A percentile compares a stretch with the other conserved stretches of the same genome.
Evolutionary conservation across 495 filamentous ascomycete species (phyloP).

Genomic region (Penicillium longicatenatum): DNA sequence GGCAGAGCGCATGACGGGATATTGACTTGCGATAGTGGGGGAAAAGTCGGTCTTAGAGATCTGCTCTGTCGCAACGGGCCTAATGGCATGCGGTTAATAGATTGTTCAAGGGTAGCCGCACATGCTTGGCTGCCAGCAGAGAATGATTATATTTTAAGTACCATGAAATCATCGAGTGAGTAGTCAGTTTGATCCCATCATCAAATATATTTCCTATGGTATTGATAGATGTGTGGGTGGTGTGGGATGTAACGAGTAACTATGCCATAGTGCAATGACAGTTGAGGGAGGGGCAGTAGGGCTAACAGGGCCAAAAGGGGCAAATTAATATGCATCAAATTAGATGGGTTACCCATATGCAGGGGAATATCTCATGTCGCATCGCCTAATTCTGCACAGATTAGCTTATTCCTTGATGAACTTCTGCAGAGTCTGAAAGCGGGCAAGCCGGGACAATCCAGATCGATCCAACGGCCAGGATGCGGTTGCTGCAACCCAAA

Average conservation of each 20-base stretch:
- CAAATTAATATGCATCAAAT: not conserved
- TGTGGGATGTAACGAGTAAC: not conserved
- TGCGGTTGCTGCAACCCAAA: conserved; percentile 10
- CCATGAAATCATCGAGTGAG: too few species aligned
- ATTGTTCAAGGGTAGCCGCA: too few species aligned
- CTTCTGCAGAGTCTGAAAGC: conserved; percentile 5
- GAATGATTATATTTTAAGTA: too few species aligned
- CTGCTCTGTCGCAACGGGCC: too few species aligned
- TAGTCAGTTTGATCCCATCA: too few species aligned
- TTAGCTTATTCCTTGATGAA: not conserved
- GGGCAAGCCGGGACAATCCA: conserved; percentile 7
- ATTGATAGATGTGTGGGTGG: too few species aligned
- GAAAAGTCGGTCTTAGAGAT: too few species aligned
- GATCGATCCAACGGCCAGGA: conserved; percentile 6
- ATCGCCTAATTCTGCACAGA: not conserved
- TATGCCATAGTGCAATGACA: not conserved
- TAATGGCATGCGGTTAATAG: too few species aligned
- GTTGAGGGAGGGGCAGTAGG: not conserved
- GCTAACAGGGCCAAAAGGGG: not conserved
- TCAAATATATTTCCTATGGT: too few species aligned
- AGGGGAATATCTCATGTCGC: not conserved
- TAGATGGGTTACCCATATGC: not conserved
- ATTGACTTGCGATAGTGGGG: too few species aligned
- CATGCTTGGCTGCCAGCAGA: too few species aligned
- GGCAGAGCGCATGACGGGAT: too few species aligned